A percentile compares a stretch with the other conserved stretches of the same genome.
Evolutionary conservation across 495 filamentous ascomycete species (phyloP).

Genomic region (Penicillium flavigenum): DNA sequence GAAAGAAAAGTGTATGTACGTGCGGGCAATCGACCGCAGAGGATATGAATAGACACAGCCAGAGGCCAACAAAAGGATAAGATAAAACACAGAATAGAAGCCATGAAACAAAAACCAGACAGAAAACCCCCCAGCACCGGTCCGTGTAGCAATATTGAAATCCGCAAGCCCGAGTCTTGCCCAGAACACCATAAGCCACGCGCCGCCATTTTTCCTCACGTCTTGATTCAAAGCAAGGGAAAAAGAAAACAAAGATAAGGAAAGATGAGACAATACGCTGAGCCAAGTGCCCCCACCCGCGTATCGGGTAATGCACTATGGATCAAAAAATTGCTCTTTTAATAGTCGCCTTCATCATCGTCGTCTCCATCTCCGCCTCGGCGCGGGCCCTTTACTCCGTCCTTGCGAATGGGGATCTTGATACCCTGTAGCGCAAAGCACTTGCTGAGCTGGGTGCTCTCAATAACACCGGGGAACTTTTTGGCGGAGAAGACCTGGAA

Average conservation of each 20-base stretch:
- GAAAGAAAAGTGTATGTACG: conserved; percentile 25
- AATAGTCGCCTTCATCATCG: conserved; percentile 40
- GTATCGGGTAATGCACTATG: background rate
- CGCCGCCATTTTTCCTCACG: conserved; percentile 20
- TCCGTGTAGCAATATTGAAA: conserved; percentile 36
- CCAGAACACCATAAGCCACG: conserved; percentile 38
- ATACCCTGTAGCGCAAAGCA: conserved; percentile 94
- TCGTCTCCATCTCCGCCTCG: conserved; percentile 65
- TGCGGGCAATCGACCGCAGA: conserved; percentile 14
- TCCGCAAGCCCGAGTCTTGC: conserved; percentile 16
- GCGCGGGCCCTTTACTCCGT: conserved; percentile 63
- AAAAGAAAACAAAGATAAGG: conserved; percentile 13
- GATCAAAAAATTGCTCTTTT: conserved; percentile 8
- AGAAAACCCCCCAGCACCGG: conserved; percentile 29
- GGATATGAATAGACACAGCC: conserved; percentile 22
- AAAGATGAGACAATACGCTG: conserved; percentile 6
- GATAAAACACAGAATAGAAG: background rate
- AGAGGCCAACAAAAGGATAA: conserved; percentile 7
- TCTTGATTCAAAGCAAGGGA: conserved; percentile 21
- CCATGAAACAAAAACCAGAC: conserved; percentile 9
- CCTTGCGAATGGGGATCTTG: conserved; percentile 92
- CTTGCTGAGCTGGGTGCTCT: conserved; percentile 90
- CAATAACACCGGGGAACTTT: conserved; percentile 97
- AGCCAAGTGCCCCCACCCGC: background rate
- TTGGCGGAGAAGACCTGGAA: conserved; percentile 97